These are phyloP conservation scores for Apostasia shenzhenica DNA, from an alignment of 106 monocot genomes.

Conservation along the genomic window DNA sequence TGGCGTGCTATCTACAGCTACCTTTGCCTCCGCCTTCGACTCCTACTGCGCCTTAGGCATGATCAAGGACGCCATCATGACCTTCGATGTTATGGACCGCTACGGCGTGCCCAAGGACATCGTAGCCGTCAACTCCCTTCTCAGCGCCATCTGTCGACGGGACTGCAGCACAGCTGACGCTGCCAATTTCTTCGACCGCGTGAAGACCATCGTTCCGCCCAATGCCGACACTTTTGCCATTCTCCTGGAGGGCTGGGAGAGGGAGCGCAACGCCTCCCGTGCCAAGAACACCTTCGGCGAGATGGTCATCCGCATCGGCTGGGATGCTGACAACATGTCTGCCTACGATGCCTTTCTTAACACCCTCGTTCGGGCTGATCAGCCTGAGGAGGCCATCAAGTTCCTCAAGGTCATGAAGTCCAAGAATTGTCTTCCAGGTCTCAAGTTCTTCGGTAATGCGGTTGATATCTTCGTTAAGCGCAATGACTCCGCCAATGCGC, in stretches of 20 bases:
- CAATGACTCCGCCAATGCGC: constrained; percentile 27
- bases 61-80: constrained; percentile 61
- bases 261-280: constrained; percentile 33
- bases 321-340: constrained; percentile 39
- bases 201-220: constrained; percentile 37
- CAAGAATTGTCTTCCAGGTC: constrained; percentile 60
- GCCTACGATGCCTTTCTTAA: constrained; percentile 64
- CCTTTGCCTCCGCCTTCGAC: constrained; percentile 61
- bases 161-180: constrained; percentile 37
- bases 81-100: constrained; percentile 83
- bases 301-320: constrained; percentile 66
- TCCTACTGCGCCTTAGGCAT: constrained; percentile 54
- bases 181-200: constrained; percentile 42
- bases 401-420: constrained; percentile 65
- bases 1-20: constrained; percentile 37
- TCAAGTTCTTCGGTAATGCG: constrained; percentile 55
- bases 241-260: constrained; percentile 71
- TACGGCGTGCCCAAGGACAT: constrained; percentile 51
- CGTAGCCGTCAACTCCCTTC: constrained; percentile 57
- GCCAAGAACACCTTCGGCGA: constrained; percentile 73
- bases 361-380: constrained; percentile 39
- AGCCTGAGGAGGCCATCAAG: constrained; percentile 48
- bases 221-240: constrained; percentile 68
- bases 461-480: constrained; percentile 38
- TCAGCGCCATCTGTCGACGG: constrained; percentile 43